Base-by-base conservation (phyloP, 2,329 filamentous ascomycete genomes). In the Cladosporium sp. region DNA sequence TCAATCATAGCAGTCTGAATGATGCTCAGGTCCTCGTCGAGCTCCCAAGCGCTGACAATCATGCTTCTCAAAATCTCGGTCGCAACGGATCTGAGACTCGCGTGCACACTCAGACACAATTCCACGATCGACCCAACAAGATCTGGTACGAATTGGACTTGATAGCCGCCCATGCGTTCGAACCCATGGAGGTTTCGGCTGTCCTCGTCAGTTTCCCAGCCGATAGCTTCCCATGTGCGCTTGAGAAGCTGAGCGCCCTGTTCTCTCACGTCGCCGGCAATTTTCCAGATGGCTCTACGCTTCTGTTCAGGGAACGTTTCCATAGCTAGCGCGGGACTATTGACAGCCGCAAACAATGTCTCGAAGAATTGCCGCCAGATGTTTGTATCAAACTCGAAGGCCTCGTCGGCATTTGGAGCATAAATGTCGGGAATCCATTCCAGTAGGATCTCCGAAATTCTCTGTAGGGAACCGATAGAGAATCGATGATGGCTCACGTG, bases 281-380 rank as follows among this genome's bases (percentile, higher is more conserved):
- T 97, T 81, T 98, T 99, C 95, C 96, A 99, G 1, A 98, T 94
- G 0, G 95, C 94, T 65, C 95, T 85, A 55, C 95, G 85, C 80
- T 98, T 99, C 80, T 99, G 95, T 77, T 99, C 96, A 0, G 95
- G 93, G 75, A 97, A 98, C 0, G 93, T 97, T 76, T 99, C 95
- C 44, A 99, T 85, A 0, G 95, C 93, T 24, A 99, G 85, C 0
- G 90, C 92, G 41, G 93, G 89, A 74, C 93, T 97, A 5, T 92
- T 92, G 2, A 99, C 92, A 3, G 98, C 88, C 74, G 92, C 93
- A 32, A 99, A 84, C 34, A 99, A 82, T 0, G 93, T 94, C 21
- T 89, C 90, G 76, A 99, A 97, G 80, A 97, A 97, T 36, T 90
- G 84, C 70, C 94, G 93, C 95, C 95, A 99, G 14, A 98, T 82